Base-by-base conservation (phyloP, 805 yeast genomes). In the Saccharomycopsis sp. region DNA sequence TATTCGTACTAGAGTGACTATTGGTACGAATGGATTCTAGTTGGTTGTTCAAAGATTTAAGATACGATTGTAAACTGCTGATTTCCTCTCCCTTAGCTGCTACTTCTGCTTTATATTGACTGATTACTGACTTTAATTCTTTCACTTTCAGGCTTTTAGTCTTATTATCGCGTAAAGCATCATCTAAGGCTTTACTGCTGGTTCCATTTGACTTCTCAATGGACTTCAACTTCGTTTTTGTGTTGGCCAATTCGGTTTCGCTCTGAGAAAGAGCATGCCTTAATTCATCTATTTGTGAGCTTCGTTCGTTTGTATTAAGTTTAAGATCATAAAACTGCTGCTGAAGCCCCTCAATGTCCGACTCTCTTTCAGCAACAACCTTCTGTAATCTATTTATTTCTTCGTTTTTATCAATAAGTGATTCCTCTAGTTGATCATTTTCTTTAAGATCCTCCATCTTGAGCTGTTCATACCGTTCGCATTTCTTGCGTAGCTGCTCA, bases 331-430 rank as follows among this genome's bases (percentile, higher is more conserved):
- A 64, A 19, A 64, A 49, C 38, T 61, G 58, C 2, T 64, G 64
- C 1, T 61, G 58, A 44, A 62, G 56, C 24, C 59, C 61, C 9
- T 67, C 67, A 29, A 69, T 53, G 14, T 65, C 63, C 15, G 64
- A 57, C 12, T 64, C 65, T 54, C 57, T 63, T 1, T 59, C 59
- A n/a, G 65, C 66, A 3, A 67, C 3, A 9, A 63, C 65, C 34
- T 58, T 54, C 1, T 60, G 47, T 29, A 62, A 49, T 35, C 53
- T 24, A 47, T 57, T 24, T 35, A 59, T 59, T 7, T 61, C 64
- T 24, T 68, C 64, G 7, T 67, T 59, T 22, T 63, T 63, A 7
- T 47, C 58, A 8, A 65, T 59, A 15, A 62, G 25, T 8, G 38
- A 17, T 19, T 54, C 57, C 25, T 60, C 61, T 3, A 62, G 35